phyloP scores from a whole-genome alignment of 2,329 filamentous ascomycete species.

The Neonectria magnoliae region DNA sequence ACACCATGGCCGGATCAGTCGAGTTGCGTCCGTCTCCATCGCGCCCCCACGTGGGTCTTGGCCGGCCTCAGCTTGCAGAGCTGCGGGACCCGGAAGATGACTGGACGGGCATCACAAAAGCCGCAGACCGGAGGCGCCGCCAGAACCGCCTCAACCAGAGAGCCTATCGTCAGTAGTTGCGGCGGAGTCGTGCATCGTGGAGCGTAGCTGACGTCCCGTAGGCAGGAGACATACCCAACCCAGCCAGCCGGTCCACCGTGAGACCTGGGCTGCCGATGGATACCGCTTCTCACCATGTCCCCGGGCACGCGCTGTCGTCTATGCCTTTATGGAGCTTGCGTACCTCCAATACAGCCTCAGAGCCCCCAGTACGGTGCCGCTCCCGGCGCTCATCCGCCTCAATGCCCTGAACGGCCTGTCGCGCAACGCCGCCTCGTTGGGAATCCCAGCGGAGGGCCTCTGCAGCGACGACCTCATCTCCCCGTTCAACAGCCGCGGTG shows the following conservation, averaged over 20 bases:
- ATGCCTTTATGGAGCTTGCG: constrained; percentile 34
- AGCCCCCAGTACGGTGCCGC: constrained; percentile 17
- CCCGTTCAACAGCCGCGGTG: constrained; percentile 29
- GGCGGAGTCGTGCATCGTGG: background rate
- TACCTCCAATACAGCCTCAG: constrained; percentile 35
- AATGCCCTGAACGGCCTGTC: constrained; percentile 36
- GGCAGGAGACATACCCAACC: constrained; percentile 4
- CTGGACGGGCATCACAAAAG: constrained; percentile 38
- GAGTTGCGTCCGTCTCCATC: constrained; percentile 2
- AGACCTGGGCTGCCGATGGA: background rate
- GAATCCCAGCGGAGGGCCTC: constrained; percentile 28
- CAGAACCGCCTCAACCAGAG: constrained; percentile 41
- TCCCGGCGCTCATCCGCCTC: constrained; percentile 36
- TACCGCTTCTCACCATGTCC: constrained; percentile 14
- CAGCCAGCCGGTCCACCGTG: background rate
- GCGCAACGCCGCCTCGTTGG: constrained; percentile 27
- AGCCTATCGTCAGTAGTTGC: constrained; percentile 35
- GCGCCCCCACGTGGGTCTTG: constrained; percentile 8
- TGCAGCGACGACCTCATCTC: constrained; percentile 35
- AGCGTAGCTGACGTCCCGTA: constrained; percentile 1
- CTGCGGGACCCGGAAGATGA: constrained; percentile 32
- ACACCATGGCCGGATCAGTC: constrained; percentile 1
- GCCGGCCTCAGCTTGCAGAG: constrained; percentile 29
- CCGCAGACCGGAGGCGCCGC: constrained; percentile 35
- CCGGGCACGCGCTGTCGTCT: constrained; percentile 22